phyloP scores from a whole-genome alignment of 257 asterid species.

The Solanum pennellii region DNA sequence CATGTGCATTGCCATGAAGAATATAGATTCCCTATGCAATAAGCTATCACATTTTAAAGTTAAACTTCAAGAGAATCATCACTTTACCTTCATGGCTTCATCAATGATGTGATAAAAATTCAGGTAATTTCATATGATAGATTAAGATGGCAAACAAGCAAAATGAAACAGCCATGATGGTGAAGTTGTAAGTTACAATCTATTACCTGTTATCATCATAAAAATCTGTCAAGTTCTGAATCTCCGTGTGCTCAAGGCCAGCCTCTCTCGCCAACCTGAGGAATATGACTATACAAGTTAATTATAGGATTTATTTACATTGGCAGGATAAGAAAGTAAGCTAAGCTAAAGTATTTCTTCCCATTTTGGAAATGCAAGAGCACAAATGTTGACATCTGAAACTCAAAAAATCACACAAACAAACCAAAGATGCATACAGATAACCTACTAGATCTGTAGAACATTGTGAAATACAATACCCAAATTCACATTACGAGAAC shows the following conservation, averaged over 20 bases:
- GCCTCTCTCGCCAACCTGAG: slow-evolving; percentile 96
- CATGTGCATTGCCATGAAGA: neutral
- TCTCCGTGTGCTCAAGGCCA: slow-evolving; percentile 82
- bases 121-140: neutral
- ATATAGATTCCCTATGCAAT: neutral
- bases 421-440: neutral
- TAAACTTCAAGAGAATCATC: neutral
- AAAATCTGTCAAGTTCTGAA: slow-evolving; percentile 89
- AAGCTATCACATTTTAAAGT: neutral
- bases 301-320: neutral
- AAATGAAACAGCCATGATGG: neutral
- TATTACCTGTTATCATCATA: slow-evolving; percentile 80
- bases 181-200: slow-evolving; percentile 3
- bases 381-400: neutral
- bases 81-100: neutral
- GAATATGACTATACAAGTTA: slow-evolving; percentile 8
- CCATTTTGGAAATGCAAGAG: neutral
- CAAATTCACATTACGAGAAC: neutral
- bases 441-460: neutral
- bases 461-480: neutral
- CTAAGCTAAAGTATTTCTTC: neutral
- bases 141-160: neutral
- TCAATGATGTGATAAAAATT: neutral
- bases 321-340: neutral
- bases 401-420: neutral